phyloP scores from a whole-genome alignment of 805 yeast species.

The Yarrowia sp. region DNA sequence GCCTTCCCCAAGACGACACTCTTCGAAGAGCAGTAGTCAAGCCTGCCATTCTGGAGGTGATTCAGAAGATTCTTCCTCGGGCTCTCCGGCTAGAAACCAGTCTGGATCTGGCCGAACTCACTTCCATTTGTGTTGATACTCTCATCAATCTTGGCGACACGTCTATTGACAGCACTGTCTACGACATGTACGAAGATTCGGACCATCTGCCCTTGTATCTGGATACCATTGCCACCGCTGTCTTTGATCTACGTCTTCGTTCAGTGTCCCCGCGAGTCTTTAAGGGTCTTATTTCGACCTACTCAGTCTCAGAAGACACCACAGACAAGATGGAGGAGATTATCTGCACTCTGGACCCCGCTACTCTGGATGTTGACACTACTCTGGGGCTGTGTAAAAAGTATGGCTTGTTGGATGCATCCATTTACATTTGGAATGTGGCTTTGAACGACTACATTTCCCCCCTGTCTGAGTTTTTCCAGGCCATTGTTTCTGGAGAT shows the following conservation, averaged over 20 bases:
- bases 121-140: conserved; percentile 33
- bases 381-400: conserved; percentile 60
- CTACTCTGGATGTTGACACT: conserved; percentile 71
- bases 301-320: conserved; percentile 41
- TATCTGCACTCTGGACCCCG: conserved; percentile 64
- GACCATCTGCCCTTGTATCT: conserved; percentile 35
- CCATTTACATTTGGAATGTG: conserved; percentile 67
- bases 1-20: conserved; percentile 47
- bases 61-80: conserved; percentile 35
- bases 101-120: conserved; percentile 32
- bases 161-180: conserved; percentile 42
- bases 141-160: conserved; percentile 38
- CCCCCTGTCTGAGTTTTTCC: conserved; percentile 62
- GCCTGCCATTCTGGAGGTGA: conserved; percentile 54
- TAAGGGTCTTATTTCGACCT: conserved; percentile 56
- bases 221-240: neutral
- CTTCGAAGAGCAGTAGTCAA: conserved; percentile 49
- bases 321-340: conserved; percentile 59
- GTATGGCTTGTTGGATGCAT: conserved; percentile 57
- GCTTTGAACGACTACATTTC: conserved; percentile 66
- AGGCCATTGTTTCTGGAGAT: conserved; percentile 32
- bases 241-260: neutral
- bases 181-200: conserved; percentile 40
- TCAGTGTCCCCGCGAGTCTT: conserved; percentile 49
- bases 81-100: neutral